These are phyloP conservation scores for Neurospora sublineolata DNA, from an alignment of 495 filamentous ascomycete species.

Conservation along the genomic window DNA sequence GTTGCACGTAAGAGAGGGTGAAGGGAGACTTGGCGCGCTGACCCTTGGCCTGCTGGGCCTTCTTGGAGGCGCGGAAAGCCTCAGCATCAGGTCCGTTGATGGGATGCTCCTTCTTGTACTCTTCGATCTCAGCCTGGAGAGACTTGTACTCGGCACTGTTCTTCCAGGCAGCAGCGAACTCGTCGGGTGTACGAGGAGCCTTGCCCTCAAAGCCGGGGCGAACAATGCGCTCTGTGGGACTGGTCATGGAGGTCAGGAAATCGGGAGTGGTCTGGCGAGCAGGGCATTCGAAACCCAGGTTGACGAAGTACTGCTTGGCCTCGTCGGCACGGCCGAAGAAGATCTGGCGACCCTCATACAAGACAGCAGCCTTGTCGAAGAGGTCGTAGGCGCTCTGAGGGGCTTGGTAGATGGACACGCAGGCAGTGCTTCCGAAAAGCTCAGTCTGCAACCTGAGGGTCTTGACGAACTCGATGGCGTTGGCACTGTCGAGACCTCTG, in stretches of 20 bases:
- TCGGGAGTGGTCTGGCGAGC: constrained; percentile 65
- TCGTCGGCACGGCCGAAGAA: constrained; percentile 56
- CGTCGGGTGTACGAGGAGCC: constrained; percentile 62
- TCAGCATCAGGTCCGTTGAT: constrained; percentile 52
- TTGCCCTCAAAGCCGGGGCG: constrained; percentile 52
- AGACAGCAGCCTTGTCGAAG: constrained; percentile 67
- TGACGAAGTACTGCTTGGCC: constrained; percentile 58
- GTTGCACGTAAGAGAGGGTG: constrained; percentile 60
- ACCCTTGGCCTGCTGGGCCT: constrained; percentile 51
- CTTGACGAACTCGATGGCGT: constrained; percentile 69
- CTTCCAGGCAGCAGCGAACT: constrained; percentile 67
- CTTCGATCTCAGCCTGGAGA: constrained; percentile 59
- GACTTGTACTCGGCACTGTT: constrained; percentile 54
- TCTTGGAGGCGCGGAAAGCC: constrained; percentile 56
- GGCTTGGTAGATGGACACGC: constrained; percentile 80
- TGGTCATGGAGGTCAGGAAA: constrained; percentile 72
- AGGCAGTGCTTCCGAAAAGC: constrained; percentile 50
- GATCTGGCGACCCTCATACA: constrained; percentile 78
- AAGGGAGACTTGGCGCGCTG: constrained; percentile 60
- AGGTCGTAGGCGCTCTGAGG: constrained; percentile 64
- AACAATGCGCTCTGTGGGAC: constrained; percentile 52
- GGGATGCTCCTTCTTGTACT: constrained; percentile 52
- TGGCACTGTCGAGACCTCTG: constrained; percentile 68
- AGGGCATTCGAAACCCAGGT: constrained; percentile 67
- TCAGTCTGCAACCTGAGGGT: constrained; percentile 56